Evolutionary conservation across 164 flowering plant species (phyloP).

Genomic region (Vitis labrusca): DNA sequence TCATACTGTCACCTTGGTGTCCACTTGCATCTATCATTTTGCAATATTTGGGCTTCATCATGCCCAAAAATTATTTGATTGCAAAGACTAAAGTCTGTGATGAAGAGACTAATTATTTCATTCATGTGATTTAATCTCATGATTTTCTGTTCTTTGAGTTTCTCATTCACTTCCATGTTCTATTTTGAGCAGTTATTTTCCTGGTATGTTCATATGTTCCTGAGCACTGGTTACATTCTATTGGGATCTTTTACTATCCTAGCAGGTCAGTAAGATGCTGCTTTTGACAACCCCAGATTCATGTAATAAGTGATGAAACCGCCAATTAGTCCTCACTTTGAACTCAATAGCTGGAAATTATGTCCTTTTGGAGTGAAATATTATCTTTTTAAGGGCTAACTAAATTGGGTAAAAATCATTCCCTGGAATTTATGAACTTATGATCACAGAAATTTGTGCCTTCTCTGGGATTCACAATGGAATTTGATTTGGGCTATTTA

Average conservation of each 20-base stretch:
- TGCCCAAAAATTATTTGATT: no score
- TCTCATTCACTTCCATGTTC: constrained; percentile 4
- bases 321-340: no score
- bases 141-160: constrained; percentile 2
- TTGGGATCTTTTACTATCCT: constrained; percentile 85
- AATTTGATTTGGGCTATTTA: background rate
- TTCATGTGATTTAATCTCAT: background rate
- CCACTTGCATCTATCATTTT: no score
- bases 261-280: constrained; percentile 51
- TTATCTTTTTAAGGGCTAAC: no score
- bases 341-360: no score
- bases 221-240: constrained; percentile 64
- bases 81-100: background rate
- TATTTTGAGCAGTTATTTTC: constrained; percentile 53
- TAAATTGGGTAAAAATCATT: no score
- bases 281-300: background rate
- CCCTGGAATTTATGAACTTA: no score
- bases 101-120: background rate
- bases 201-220: constrained; percentile 91
- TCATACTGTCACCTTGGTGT: no score
- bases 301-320: no score
- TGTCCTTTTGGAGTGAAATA: no score
- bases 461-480: background rate
- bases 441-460: no score
- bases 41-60: no score